These are phyloP conservation scores for Nitzschia putrida DNA, from an alignment of 108 stramenopile species.

Conservation along the genomic window DNA sequence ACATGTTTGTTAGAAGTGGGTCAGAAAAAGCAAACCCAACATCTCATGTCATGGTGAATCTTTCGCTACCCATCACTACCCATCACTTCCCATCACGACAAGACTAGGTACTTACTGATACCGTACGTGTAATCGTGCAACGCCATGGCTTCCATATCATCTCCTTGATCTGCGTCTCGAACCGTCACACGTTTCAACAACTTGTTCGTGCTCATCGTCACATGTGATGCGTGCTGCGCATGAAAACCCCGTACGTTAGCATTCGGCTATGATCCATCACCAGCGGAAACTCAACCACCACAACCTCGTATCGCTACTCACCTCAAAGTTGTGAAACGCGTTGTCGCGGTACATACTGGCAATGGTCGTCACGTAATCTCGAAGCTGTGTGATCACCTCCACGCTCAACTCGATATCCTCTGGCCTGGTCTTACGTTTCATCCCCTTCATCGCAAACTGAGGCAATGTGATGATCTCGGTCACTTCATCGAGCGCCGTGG, in stretches of 20 bases:
- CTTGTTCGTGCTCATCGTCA: conserved; percentile 49
- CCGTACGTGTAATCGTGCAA: conserved; percentile 17
- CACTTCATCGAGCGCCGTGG: conserved; percentile 36
- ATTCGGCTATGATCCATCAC: too few species aligned
- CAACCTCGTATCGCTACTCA: background rate
- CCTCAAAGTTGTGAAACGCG: conserved; percentile 59
- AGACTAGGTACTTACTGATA: background rate
- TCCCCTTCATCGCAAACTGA: background rate
- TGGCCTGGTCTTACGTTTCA: conserved; percentile 6
- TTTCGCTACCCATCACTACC: too few species aligned
- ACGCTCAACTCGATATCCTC: conserved; percentile 20
- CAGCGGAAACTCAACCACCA: too few species aligned
- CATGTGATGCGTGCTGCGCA: conserved; percentile 50
- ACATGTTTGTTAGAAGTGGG: background rate
- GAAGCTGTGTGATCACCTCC: conserved; percentile 23
- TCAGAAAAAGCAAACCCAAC: background rate
- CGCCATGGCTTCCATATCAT: background rate
- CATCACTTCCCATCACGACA: background rate
- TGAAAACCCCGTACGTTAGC: too few species aligned
- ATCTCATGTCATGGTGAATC: too few species aligned
- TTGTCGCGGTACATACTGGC: conserved; percentile 44
- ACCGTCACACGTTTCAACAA: conserved; percentile 38
- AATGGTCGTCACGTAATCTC: conserved; percentile 24
- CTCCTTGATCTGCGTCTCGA: conserved; percentile 2
- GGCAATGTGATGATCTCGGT: conserved; percentile 34